Evolutionary conservation across 2,329 filamentous ascomycete species (phyloP).

Genomic region (Colletotrichum lentis): DNA sequence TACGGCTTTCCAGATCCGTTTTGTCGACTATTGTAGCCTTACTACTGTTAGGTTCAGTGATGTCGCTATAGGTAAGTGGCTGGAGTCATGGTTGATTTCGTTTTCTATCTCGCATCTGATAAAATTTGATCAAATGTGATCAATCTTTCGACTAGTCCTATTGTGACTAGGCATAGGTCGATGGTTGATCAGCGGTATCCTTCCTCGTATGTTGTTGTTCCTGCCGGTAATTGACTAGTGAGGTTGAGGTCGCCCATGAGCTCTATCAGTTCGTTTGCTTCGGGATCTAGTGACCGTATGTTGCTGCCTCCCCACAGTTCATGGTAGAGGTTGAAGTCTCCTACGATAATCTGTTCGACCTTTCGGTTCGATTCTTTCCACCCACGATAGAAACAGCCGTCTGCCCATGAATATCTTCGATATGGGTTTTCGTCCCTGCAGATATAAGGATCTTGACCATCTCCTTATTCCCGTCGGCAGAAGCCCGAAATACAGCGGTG

Average conservation of each 20-base stretch:
- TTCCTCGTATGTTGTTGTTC: neutral
- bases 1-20: constrained; percentile 1
- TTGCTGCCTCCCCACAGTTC: constrained; percentile 9
- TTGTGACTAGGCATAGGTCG: neutral
- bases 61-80: neutral
- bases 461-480: neutral
- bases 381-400: neutral
- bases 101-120: constrained; percentile 9
- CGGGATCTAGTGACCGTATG: neutral
- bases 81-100: neutral
- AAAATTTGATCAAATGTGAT: neutral
- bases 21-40: neutral
- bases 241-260: constrained; percentile 6
- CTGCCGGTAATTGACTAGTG: neutral
- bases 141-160: neutral
- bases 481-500: neutral
- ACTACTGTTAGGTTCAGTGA: neutral
- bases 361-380: neutral
- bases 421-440: neutral
- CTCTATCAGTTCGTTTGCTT: constrained; percentile 4
- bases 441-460: neutral
- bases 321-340: constrained; percentile 8
- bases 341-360: neutral
- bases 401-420: neutral
- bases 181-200: neutral